Evolutionary conservation across 495 filamentous ascomycete species (phyloP).

Genomic region (Podospora sp.): DNA sequence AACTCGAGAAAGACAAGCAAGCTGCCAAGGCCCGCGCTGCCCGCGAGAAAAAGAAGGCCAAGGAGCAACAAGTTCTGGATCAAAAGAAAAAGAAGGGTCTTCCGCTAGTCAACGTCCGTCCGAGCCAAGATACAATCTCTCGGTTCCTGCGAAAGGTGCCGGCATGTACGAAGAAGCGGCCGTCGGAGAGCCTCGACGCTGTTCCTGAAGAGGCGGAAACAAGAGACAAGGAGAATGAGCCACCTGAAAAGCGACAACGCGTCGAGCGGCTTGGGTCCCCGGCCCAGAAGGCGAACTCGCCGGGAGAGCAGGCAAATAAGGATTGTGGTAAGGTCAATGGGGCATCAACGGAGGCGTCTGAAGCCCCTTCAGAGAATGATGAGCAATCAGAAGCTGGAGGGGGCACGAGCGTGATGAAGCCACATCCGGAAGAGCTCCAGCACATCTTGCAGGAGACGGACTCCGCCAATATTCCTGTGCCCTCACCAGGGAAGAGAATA

Average conservation of each 20-base stretch:
- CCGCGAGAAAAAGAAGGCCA: constrained; percentile 49
- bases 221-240: constrained; percentile 18
- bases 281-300: neutral
- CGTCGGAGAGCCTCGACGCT: constrained; percentile 15
- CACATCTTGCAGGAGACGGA: no score
- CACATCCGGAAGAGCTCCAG: no score
- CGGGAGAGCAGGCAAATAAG: neutral
- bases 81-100: constrained; percentile 45
- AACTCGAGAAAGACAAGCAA: constrained; percentile 48
- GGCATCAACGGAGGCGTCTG: no score
- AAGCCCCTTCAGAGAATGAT: no score
- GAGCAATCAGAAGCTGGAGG: no score
- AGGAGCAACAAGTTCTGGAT: constrained; percentile 38
- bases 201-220: constrained; percentile 11
- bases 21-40: constrained; percentile 38
- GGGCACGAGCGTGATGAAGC: no score
- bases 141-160: constrained; percentile 42
- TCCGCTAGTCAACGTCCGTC: constrained; percentile 44
- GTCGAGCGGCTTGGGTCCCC: neutral
- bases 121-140: constrained; percentile 49
- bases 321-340: no score
- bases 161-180: constrained; percentile 29
- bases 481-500: no score
- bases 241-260: neutral
- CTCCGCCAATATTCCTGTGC: no score